A percentile compares a stretch with the other conserved stretches of the same genome.
Conservation (phyloP, 1,284 basidiomycete genomes). For the Veloboletus limbatus region DNA sequence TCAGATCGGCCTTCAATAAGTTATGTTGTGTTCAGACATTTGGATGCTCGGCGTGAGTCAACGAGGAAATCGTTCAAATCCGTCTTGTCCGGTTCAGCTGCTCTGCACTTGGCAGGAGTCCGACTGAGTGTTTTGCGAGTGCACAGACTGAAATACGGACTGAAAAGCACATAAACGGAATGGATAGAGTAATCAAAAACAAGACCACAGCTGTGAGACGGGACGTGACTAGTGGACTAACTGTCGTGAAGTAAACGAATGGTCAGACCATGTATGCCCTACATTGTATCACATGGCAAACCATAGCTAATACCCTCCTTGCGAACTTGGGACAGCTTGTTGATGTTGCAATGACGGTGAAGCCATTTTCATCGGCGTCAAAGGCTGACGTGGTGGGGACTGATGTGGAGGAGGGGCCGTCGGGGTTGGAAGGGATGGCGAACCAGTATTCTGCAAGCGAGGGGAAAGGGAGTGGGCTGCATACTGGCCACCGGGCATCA, state of each 20-base stretch:
- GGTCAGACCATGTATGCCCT: constrained; percentile 14
- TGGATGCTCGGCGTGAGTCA: neutral
- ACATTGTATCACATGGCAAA: constrained; percentile 11
- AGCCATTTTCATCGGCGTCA: constrained; percentile 52
- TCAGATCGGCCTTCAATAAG: no score
- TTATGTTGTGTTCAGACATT: no score
- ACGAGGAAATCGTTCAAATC: no score
- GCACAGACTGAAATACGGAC: constrained; percentile 36
- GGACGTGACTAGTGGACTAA: constrained; percentile 14
- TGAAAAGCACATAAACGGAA: constrained; percentile 40
- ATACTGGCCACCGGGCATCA: constrained; percentile 40
- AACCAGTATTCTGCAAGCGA: constrained; percentile 47
- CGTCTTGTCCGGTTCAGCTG: no score
- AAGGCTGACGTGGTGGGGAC: constrained; percentile 54
- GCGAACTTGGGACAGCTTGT: constrained; percentile 45
- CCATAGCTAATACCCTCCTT: constrained; percentile 40
- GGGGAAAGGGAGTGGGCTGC: constrained; percentile 50
- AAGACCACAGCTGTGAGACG: constrained; percentile 23
- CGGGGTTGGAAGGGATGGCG: constrained; percentile 43
- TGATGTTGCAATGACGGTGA: constrained; percentile 66
- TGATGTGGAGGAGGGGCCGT: constrained; percentile 45
- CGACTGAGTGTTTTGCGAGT: constrained; percentile 24
- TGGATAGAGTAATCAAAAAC: constrained; percentile 38
- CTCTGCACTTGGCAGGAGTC: constrained; percentile 9
- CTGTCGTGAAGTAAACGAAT: constrained; percentile 8